These are phyloP conservation scores for Globisporangium solare DNA, from an alignment of 352 stramenopile species.

Conservation along the genomic window DNA sequence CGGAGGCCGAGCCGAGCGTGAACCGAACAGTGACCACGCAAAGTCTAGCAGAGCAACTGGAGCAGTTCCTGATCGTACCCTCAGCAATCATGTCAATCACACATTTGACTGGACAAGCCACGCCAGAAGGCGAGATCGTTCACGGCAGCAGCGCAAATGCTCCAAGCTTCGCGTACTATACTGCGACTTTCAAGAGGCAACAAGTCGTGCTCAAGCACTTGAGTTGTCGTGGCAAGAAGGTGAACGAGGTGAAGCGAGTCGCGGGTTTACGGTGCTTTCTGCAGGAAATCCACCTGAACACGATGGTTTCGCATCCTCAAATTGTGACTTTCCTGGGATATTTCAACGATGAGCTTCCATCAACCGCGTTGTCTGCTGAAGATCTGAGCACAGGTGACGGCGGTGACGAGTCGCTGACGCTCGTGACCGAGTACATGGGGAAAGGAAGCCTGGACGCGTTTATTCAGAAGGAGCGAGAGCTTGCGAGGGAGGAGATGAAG, in stretches of 20 bases:
- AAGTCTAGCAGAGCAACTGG: background rate
- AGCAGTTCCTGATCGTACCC: conserved; percentile 1
- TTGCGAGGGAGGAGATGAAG: conserved; percentile 10
- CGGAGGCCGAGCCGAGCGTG: background rate
- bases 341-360: conserved; percentile 6
- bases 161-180: conserved; percentile 3
- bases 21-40: background rate
- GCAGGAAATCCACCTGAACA: conserved; percentile 51
- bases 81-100: background rate
- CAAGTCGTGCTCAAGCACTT: conserved; percentile 9
- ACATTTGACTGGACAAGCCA: background rate
- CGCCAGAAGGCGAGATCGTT: no score
- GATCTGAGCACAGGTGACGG: background rate
- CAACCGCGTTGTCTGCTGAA: no score
- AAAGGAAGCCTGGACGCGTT: conserved; percentile 34
- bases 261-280: conserved; percentile 1
- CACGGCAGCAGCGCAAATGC: no score
- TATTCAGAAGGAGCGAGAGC: conserved; percentile 23
- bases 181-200: conserved; percentile 6
- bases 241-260: background rate
- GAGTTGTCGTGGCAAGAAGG: background rate
- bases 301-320: conserved; percentile 58
- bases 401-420: conserved; percentile 13
- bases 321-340: conserved; percentile 62
- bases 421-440: conserved; percentile 38